Percentiles rank a stretch among this genome's conserved stretches.
Conservation (phyloP, 2,329 filamentous ascomycete species). For the Fusarium luffae region DNA sequence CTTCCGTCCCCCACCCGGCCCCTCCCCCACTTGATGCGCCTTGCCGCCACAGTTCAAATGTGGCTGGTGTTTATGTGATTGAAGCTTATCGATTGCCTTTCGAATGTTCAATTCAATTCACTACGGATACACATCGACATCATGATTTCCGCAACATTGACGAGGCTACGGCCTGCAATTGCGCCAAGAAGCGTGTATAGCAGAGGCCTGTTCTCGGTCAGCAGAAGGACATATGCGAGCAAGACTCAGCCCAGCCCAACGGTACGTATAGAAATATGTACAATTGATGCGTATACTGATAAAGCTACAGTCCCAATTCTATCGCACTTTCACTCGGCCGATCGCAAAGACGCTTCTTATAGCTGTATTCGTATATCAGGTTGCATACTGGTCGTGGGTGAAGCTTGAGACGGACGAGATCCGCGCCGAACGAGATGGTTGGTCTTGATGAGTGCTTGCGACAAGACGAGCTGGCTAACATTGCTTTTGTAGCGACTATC, state of each 20-base stretch:
- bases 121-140: slow-evolving; percentile 1
- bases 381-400: slow-evolving; percentile 79
- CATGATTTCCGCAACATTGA: slow-evolving; percentile 23
- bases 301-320: slow-evolving; percentile 69
- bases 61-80: slow-evolving; percentile 19
- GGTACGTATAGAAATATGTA: slow-evolving; percentile 27
- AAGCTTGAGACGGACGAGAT: slow-evolving; percentile 79
- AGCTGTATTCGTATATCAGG: slow-evolving; percentile 81
- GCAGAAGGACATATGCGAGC: slow-evolving; percentile 42
- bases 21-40: slow-evolving; percentile 27
- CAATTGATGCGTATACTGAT: not conserved
- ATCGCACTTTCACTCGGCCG: slow-evolving; percentile 78
- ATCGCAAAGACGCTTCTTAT: slow-evolving; percentile 79
- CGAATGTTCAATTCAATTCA: not conserved
- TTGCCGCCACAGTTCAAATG: slow-evolving; percentile 3
- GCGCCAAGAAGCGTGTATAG: not conserved
- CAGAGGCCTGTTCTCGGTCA: not conserved
- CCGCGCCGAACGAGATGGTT: slow-evolving; percentile 68
- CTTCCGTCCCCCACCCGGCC: slow-evolving; percentile 27
- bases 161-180: slow-evolving; percentile 27
- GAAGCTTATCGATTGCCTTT: slow-evolving; percentile 20
- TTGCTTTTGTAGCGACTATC: slow-evolving; percentile 48
- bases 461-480: slow-evolving; percentile 20
- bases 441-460: slow-evolving; percentile 32
- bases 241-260: slow-evolving; percentile 45